These are phyloP conservation scores for Truncatella angustata DNA, from an alignment of 2,329 filamentous ascomycete genomes.

Conservation along the genomic window DNA sequence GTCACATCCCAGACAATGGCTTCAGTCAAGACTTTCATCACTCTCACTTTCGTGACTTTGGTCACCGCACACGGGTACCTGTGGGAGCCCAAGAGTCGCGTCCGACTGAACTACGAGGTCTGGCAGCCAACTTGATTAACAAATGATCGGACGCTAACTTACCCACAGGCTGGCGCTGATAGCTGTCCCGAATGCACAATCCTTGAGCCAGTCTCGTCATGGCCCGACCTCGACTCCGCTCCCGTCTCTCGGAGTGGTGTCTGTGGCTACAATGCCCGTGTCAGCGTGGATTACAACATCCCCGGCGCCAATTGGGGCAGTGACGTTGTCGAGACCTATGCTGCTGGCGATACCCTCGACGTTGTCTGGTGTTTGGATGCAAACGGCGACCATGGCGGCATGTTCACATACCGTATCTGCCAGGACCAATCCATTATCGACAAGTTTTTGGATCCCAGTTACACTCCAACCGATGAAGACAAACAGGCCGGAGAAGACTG, in stretches of 20 bases:
- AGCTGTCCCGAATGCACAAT: constrained; percentile 55
- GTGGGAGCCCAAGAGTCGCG: constrained; percentile 40
- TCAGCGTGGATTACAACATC: constrained; percentile 52
- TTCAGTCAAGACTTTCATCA: background rate
- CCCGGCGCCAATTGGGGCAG: constrained; percentile 43
- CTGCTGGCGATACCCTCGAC: constrained; percentile 42
- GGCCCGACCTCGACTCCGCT: constrained; percentile 46
- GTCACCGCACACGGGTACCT: constrained; percentile 44
- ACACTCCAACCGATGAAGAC: constrained; percentile 48
- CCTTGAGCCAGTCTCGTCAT: constrained; percentile 48
- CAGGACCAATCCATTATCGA: constrained; percentile 49
- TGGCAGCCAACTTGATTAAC: constrained; percentile 11
- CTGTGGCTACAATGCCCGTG: constrained; percentile 53
- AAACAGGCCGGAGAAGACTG: constrained; percentile 54
- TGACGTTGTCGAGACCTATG: constrained; percentile 40
- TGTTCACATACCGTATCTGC: constrained; percentile 55
- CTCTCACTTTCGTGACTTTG: constrained; percentile 11
- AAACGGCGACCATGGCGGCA: constrained; percentile 56
- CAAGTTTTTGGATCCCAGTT: constrained; percentile 45
- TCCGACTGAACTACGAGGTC: constrained; percentile 42
- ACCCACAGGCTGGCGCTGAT: constrained; percentile 41
- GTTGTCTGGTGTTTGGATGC: constrained; percentile 56
- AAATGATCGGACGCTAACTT: background rate
- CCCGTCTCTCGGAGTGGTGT: constrained; percentile 46
- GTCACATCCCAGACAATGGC: background rate